phyloP scores from a whole-genome alignment of 371 early-diverging fungal species.

The Syncephalastrum sp. region DNA sequence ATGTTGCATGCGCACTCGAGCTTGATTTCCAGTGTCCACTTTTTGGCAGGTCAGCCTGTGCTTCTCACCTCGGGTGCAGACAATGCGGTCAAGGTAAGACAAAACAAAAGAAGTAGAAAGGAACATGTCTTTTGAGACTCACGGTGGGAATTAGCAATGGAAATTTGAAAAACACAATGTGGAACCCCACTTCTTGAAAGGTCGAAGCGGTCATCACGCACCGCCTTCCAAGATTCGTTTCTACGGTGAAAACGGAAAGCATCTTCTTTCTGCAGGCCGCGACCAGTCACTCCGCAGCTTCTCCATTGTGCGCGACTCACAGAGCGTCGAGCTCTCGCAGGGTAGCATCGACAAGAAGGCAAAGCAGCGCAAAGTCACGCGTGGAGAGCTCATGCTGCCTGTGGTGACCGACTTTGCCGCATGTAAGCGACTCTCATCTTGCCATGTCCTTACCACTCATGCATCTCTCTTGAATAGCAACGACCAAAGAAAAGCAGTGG shows the following conservation, averaged over 20 bases:
- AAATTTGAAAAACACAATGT: conserved; percentile 86
- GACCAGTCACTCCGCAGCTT: conserved; percentile 83
- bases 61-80: conserved; percentile 87
- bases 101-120: background rate
- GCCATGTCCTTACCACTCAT: background rate
- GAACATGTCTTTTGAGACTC: no score
- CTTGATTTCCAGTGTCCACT: conserved; percentile 70
- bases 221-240: conserved; percentile 82
- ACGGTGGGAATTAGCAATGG: conserved; percentile 68
- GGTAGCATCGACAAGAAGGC: conserved; percentile 63
- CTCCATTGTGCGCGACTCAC: conserved; percentile 82
- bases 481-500: conserved; percentile 78
- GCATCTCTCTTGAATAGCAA: conserved; percentile 24
- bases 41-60: conserved; percentile 82
- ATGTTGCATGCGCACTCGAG: conserved; percentile 85
- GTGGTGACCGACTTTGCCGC: conserved; percentile 72
- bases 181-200: conserved; percentile 76
- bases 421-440: conserved; percentile 24
- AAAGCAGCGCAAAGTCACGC: conserved; percentile 52
- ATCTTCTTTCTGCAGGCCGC: conserved; percentile 77
- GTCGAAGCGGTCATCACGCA: conserved; percentile 82
- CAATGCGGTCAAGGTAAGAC: conserved; percentile 80
- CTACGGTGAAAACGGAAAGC: conserved; percentile 69
- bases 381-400: conserved; percentile 73
- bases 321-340: conserved; percentile 84